A percentile compares a stretch with the other conserved stretches of the same genome.
These are phyloP conservation scores for Cadophora sp. DNA, from an alignment of 2,329 filamentous ascomycete species.

Conservation along the genomic window DNA sequence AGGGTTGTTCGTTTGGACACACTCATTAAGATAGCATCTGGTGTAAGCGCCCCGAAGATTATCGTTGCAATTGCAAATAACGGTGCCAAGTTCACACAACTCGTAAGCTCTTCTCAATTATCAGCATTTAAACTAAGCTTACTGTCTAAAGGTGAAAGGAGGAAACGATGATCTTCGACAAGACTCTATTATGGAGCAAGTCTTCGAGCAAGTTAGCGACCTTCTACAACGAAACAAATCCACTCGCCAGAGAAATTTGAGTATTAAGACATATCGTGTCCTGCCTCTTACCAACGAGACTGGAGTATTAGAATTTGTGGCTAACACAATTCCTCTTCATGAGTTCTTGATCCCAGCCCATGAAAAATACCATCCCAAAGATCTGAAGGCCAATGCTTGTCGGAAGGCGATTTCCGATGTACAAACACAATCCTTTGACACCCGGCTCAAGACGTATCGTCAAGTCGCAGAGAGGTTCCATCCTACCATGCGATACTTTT, in stretches of 20 bases:
- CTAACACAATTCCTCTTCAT: constrained; percentile 89
- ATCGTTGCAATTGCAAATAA: constrained; percentile 82
- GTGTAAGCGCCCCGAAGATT: constrained; percentile 92
- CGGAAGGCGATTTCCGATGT: constrained; percentile 80
- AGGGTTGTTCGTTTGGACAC: constrained; percentile 75
- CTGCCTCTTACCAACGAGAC: constrained; percentile 84
- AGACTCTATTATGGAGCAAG: constrained; percentile 99
- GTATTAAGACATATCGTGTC: constrained; percentile 96
- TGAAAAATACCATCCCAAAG: constrained; percentile 82
- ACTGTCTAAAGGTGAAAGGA: constrained; percentile 73
- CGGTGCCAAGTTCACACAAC: constrained; percentile 82
- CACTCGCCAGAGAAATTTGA: constrained; percentile 86
- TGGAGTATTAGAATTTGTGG: constrained; percentile 96
- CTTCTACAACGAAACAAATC: constrained; percentile 85
- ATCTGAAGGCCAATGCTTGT: constrained; percentile 77
- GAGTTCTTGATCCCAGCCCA: constrained; percentile 94
- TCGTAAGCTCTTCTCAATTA: constrained; percentile 57
- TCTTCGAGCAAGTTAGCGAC: constrained; percentile 94
- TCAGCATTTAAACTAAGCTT: constrained; percentile 28
- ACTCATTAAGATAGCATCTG: constrained; percentile 84
- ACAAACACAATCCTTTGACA: constrained; percentile 72
- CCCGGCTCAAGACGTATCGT: constrained; percentile 76
- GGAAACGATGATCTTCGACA: constrained; percentile 96
- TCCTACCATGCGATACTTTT: constrained; percentile 95
- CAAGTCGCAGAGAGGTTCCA: constrained; percentile 83